These are phyloP conservation scores for Psophocarpus tetragonolobus DNA, from an alignment of 306 rosid genomes.

Conservation along the genomic window DNA sequence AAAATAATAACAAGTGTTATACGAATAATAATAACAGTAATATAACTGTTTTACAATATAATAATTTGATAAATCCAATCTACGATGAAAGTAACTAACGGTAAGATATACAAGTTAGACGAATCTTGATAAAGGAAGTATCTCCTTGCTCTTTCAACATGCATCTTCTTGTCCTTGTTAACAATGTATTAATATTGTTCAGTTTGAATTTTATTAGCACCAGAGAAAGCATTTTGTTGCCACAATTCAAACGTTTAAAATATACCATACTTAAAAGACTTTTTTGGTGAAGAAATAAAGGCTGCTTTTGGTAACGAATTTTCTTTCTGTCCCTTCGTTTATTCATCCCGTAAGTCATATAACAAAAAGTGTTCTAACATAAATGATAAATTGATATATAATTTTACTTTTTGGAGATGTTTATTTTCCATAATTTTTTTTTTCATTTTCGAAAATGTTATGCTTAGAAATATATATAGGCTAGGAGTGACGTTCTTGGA, in stretches of 20 bases:
- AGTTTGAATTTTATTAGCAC: not conserved
- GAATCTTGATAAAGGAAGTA: slow-evolving; percentile 23
- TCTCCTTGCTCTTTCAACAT: not conserved
- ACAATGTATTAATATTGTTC: not conserved
- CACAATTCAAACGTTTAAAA: slow-evolving; percentile 8
- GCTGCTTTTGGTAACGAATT: slow-evolving; percentile 4
- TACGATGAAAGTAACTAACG: not conserved
- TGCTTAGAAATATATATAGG: too few species aligned
- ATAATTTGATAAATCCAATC: not conserved
- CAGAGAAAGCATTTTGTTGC: slow-evolving; percentile 9
- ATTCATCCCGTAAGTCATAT: too few species aligned
- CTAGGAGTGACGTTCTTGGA: too few species aligned
- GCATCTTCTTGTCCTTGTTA: slow-evolving; percentile 20
- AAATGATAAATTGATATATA: too few species aligned
- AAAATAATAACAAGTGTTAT: not conserved
- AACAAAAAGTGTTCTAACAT: too few species aligned
- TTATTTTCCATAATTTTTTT: too few species aligned
- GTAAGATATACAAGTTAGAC: not conserved
- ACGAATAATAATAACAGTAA: not conserved
- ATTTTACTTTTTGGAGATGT: too few species aligned
- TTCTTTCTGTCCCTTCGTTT: too few species aligned
- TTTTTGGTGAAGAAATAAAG: not conserved
- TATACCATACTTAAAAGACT: not conserved
- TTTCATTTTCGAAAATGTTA: too few species aligned
- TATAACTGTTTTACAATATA: not conserved